Percentiles rank a stretch among this genome's conserved stretches.
phyloP scores from a whole-genome alignment of 768 basidiomycete genomes.

The Podaxis pistillaris region DNA sequence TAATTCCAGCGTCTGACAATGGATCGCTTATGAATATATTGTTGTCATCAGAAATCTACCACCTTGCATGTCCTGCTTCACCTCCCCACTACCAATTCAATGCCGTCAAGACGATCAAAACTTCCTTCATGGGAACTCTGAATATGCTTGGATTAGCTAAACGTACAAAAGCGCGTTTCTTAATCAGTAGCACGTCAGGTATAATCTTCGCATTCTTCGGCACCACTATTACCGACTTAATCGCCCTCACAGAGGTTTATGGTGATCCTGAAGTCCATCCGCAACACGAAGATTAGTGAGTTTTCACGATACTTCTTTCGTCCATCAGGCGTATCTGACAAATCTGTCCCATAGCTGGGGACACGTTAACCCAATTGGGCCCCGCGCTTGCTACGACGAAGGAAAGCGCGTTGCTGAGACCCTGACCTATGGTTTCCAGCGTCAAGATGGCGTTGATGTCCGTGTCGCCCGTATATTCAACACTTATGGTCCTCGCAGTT shows the following conservation, averaged over 20 bases:
- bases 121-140: constrained; percentile 95
- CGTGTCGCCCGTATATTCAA: constrained; percentile 99
- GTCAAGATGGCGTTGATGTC: constrained; percentile 94
- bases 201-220: constrained; percentile 22
- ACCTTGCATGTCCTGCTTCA: constrained; percentile 96
- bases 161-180: constrained; percentile 94
- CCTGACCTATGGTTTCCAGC: constrained; percentile 92
- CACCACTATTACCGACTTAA: constrained; percentile 12
- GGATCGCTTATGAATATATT: constrained; percentile 16
- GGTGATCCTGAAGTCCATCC: constrained; percentile 99
- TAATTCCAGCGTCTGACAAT: constrained; percentile 2
- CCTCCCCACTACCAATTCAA: constrained; percentile 98
- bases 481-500: constrained; percentile 86
- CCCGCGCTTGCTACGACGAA: constrained; percentile 99
- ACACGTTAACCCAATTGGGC: constrained; percentile 97
- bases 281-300: constrained; percentile 92
- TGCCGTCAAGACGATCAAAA: constrained; percentile 97
- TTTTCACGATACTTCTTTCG: constrained; percentile 9
- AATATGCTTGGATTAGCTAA: constrained; percentile 99
- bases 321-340: constrained; percentile 12
- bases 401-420: constrained; percentile 99
- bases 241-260: constrained; percentile 73
- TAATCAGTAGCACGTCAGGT: constrained; percentile 95
- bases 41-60: constrained; percentile 79
- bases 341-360: constrained; percentile 68